phyloP scores from a whole-genome alignment of 768 basidiomycete genomes.

The Ramaria sp. region DNA sequence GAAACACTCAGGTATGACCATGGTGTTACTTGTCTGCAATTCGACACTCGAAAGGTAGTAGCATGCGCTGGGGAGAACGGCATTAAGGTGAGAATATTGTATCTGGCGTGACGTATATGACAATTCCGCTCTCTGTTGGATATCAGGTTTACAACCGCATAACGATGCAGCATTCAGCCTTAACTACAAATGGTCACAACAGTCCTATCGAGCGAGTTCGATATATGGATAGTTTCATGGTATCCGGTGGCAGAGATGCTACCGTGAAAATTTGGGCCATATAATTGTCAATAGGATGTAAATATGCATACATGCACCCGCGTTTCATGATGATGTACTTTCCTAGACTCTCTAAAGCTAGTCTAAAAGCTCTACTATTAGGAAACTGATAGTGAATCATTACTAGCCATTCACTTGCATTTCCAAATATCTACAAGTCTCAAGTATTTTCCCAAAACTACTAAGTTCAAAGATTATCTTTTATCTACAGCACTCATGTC shows the following conservation, averaged over 20 bases:
- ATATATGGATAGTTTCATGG: conserved; percentile 94
- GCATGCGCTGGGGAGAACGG: conserved; percentile 91
- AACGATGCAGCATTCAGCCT: conserved; percentile 73
- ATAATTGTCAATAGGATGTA: conserved; percentile 23
- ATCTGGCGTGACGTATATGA: not conserved
- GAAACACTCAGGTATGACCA: conserved; percentile 89
- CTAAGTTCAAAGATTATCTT: no score
- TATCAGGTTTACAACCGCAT: conserved; percentile 91
- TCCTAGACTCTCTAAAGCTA: no score
- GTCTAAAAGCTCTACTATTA: no score
- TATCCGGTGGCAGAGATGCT: conserved; percentile 82
- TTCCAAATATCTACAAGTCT: no score
- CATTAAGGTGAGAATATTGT: conserved; percentile 51
- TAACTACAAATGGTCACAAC: conserved; percentile 88
- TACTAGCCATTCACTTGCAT: no score
- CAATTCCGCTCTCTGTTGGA: not conserved
- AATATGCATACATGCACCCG: no score
- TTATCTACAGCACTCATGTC: no score
- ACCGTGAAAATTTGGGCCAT: conserved; percentile 89
- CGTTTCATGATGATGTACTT: no score
- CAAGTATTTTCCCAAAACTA: no score
- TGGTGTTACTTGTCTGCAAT: conserved; percentile 84
- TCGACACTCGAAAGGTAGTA: conserved; percentile 88
- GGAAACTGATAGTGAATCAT: no score
- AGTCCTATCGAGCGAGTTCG: conserved; percentile 79